These are phyloP conservation scores for Cyclanthera cordifolia DNA, from an alignment of 306 rosid genomes.

Conservation along the genomic window DNA sequence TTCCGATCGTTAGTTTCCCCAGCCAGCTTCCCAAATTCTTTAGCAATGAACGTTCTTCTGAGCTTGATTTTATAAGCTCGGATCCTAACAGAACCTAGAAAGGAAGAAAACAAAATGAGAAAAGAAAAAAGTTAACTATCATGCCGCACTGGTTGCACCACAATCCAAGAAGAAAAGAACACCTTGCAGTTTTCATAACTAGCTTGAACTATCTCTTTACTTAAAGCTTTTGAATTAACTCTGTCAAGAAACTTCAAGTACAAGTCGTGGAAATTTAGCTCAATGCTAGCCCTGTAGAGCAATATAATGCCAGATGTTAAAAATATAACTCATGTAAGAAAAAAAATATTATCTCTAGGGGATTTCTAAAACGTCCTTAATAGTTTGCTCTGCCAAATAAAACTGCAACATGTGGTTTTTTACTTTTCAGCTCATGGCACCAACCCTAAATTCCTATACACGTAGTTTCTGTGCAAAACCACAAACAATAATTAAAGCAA, in stretches of 20 bases:
- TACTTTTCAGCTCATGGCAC: not conserved
- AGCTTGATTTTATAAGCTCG: slow-evolving; percentile 88
- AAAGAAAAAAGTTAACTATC: not conserved
- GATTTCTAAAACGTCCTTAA: not conserved
- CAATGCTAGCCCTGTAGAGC: slow-evolving; percentile 84
- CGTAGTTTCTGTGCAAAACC: not conserved
- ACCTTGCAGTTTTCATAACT: slow-evolving; percentile 99
- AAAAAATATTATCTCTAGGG: not conserved
- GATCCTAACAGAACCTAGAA: slow-evolving; percentile 92
- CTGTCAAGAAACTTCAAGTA: slow-evolving; percentile 87
- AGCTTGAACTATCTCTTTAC: slow-evolving; percentile 78
- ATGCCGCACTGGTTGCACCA: not conserved
- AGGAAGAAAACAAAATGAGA: not conserved
- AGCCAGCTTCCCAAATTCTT: slow-evolving; percentile 99
- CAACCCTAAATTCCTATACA: not conserved
- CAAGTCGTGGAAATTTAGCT: slow-evolving; percentile 90
- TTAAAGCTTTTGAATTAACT: slow-evolving; percentile 68
- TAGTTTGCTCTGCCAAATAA: not conserved
- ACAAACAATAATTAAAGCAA: not conserved
- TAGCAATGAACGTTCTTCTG: slow-evolving; percentile 94
- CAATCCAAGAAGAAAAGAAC: not conserved
- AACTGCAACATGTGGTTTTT: not conserved
- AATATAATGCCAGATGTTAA: not conserved
- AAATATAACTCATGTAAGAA: not conserved
- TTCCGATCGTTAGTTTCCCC: slow-evolving; percentile 92